Percentiles rank a stretch among this genome's conserved stretches.
Evolutionary conservation across 1,284 basidiomycete genomes (phyloP).

Genomic region (Puccinia hordei): DNA sequence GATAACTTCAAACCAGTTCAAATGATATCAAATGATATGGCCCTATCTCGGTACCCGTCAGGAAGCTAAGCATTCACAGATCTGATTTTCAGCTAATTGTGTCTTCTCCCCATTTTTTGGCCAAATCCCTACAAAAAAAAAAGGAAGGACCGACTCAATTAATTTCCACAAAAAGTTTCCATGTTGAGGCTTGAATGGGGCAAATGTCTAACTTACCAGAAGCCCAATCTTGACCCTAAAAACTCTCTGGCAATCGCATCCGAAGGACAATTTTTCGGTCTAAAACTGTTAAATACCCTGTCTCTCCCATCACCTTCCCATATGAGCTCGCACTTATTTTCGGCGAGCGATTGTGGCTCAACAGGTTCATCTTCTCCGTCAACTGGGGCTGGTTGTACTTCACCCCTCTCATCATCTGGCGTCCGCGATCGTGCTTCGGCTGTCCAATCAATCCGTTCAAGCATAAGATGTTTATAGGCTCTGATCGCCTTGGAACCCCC

Average conservation of each 20-base stretch:
- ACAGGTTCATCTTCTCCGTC: constrained; percentile 63
- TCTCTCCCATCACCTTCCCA: constrained; percentile 91
- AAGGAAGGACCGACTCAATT: neutral
- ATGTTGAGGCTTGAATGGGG: neutral
- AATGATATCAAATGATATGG: too few species aligned
- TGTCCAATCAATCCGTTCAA: constrained; percentile 88
- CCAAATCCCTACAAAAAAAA: constrained; percentile 44
- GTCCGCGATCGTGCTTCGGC: constrained; percentile 80
- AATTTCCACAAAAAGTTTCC: neutral
- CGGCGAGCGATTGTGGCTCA: constrained; percentile 67
- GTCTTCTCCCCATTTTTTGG: constrained; percentile 51
- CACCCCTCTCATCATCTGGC: constrained; percentile 62
- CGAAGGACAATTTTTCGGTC: constrained; percentile 78
- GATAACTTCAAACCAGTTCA: too few species aligned
- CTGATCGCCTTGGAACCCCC: constrained; percentile 83
- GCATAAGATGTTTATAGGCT: constrained; percentile 84
- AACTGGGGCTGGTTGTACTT: constrained; percentile 56
- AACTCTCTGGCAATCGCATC: constrained; percentile 65
- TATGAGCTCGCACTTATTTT: constrained; percentile 85
- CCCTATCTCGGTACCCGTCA: too few species aligned
- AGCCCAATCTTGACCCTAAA: constrained; percentile 48
- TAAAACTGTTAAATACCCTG: constrained; percentile 76
- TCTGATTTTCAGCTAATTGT: constrained; percentile 36
- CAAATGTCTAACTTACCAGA: constrained; percentile 34
- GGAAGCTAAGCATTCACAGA: too few species aligned